These are phyloP conservation scores for Russula earlei DNA, from an alignment of 768 basidiomycete genomes.

Conservation along the genomic window DNA sequence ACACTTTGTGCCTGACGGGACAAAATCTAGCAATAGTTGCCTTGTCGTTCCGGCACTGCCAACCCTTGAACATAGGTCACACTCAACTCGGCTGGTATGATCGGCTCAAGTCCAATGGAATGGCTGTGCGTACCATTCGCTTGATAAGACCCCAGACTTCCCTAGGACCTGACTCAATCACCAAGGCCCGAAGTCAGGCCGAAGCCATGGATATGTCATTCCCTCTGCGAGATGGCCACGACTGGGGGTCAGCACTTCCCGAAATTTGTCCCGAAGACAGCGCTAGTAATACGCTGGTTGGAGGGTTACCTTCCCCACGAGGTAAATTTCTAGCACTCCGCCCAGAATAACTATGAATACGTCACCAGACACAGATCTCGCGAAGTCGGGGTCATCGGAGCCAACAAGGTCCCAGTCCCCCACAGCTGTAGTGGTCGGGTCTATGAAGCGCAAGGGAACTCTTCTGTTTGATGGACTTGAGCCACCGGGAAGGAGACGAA, in stretches of 20 bases:
- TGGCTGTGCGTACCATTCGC: neutral
- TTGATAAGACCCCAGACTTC: neutral
- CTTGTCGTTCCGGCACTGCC: slow-evolving; percentile 38
- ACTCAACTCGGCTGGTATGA: slow-evolving; percentile 61
- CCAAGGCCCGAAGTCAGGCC: neutral
- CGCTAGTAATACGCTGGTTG: slow-evolving; percentile 6
- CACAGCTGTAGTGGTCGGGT: neutral
- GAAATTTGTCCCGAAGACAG: slow-evolving; percentile 8
- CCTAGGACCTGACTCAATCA: neutral
- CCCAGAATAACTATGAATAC: neutral
- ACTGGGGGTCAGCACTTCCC: slow-evolving; percentile 6
- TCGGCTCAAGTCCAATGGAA: neutral
- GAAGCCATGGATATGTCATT: slow-evolving; percentile 9
- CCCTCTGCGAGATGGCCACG: neutral
- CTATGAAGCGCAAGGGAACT: slow-evolving; percentile 10
- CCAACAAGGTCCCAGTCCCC: neutral
- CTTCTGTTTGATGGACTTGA: slow-evolving; percentile 2
- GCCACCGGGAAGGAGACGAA: slow-evolving; percentile 11
- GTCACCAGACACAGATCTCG: neutral
- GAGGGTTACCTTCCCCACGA: neutral
- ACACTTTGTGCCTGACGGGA: slow-evolving; percentile 23
- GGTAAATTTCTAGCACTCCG: neutral
- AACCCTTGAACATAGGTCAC: slow-evolving; percentile 33
- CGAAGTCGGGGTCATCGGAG: neutral
- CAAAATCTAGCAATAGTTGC: slow-evolving; percentile 39